Percentiles rank a stretch among this genome's conserved stretches.
Conservation (phyloP, 2,329 filamentous ascomycete species). For the Monosporascus ibericus region DNA sequence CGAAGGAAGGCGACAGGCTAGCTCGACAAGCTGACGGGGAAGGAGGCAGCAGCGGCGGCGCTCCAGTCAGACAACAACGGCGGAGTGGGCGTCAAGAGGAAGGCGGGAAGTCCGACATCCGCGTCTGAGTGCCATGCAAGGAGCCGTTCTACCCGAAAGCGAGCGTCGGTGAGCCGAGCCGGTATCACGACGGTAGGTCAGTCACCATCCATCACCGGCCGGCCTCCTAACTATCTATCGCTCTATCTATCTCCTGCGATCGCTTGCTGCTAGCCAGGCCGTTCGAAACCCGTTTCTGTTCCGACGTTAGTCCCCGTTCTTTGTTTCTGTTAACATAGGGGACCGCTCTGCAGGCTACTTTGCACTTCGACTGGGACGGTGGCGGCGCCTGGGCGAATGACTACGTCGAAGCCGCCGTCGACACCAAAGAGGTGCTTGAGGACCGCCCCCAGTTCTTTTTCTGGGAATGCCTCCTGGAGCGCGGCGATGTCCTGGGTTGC, state of each 20-base stretch:
- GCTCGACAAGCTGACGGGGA: background rate
- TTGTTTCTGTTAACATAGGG: background rate
- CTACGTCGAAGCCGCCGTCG: constrained; percentile 20
- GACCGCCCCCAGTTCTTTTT: constrained; percentile 21
- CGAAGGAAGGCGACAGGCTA: background rate
- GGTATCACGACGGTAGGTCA: constrained; percentile 7
- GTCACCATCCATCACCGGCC: background rate
- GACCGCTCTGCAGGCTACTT: constrained; percentile 11
- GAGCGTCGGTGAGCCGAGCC: constrained; percentile 5
- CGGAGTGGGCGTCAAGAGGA: constrained; percentile 3
- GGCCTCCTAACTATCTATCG: background rate
- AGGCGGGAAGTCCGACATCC: constrained; percentile 4
- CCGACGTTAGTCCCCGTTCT: background rate
- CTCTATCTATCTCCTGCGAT: no score
- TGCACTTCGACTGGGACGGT: constrained; percentile 16
- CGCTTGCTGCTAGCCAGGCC: no score
- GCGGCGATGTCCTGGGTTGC: constrained; percentile 6
- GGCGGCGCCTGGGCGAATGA: constrained; percentile 20
- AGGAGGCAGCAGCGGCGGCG: background rate
- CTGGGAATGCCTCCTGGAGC: constrained; percentile 23
- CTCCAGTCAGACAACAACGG: background rate
- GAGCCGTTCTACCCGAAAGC: constrained; percentile 8
- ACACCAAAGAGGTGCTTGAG: constrained; percentile 14
- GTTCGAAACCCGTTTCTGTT: no score
- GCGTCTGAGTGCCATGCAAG: constrained; percentile 9